phyloP scores from a whole-genome alignment of 2,329 filamentous ascomycete species.

The Elsinoe australis region DNA sequence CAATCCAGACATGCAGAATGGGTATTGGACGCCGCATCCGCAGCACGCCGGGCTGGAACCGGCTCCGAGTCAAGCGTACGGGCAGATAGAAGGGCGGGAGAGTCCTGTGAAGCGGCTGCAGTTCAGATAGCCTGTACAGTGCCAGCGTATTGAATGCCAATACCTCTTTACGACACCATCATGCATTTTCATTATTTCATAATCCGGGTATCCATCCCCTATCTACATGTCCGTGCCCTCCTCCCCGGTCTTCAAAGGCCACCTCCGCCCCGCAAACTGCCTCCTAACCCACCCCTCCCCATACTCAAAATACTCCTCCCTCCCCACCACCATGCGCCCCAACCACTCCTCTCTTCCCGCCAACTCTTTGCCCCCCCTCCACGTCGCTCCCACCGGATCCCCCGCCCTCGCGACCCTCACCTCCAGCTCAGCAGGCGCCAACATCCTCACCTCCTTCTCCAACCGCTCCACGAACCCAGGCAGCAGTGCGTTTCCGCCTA shows the following conservation, averaged over 20 bases:
- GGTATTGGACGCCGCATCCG: conserved; percentile 29
- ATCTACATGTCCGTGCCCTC: not conserved
- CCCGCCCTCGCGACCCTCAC: conserved; percentile 63
- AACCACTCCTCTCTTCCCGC: conserved; percentile 60
- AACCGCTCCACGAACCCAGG: conserved; percentile 75
- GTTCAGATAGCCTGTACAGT: conserved; percentile 27
- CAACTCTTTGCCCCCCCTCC: conserved; percentile 74
- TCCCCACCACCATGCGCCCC: conserved; percentile 65
- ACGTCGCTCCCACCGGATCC: conserved; percentile 72
- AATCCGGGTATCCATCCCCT: conserved; percentile 5
- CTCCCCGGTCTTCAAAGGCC: too few species aligned
- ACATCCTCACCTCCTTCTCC: conserved; percentile 28
- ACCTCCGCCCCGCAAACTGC: conserved; percentile 25
- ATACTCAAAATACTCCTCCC: conserved; percentile 82
- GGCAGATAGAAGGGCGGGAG: conserved; percentile 27
- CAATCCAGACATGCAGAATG: conserved; percentile 23
- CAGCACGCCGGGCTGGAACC: conserved; percentile 27
- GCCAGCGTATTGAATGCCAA: too few species aligned
- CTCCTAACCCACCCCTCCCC: conserved; percentile 44
- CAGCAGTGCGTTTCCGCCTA: conserved; percentile 76
- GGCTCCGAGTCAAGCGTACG: conserved; percentile 26
- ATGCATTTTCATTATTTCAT: not conserved
- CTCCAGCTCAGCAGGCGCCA: conserved; percentile 58
- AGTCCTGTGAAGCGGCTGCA: conserved; percentile 30
- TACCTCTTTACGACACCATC: too few species aligned